Percentiles rank a stretch among this genome's conserved stretches.
Conservation (phyloP, 768 basidiomycete genomes). For the Hericium coralloides region DNA sequence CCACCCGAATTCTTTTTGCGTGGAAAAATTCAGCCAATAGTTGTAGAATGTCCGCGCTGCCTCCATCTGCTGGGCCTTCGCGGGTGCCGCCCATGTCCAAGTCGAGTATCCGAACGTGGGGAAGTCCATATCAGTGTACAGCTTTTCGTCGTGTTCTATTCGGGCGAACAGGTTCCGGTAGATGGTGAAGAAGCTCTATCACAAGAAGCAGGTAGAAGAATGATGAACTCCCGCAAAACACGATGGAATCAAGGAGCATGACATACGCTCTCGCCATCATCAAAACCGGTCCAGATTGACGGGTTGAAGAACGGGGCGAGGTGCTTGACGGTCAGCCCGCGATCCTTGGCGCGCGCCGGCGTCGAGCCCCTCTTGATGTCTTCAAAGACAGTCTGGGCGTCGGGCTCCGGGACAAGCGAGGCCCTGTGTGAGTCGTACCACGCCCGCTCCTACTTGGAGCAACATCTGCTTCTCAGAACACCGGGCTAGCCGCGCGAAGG, state of each 20-base stretch:
- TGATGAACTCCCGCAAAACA: neutral
- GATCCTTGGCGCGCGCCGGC: conserved; percentile 46
- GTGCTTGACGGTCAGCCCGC: conserved; percentile 75
- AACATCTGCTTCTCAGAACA: neutral
- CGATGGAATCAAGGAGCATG: neutral
- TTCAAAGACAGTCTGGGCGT: conserved; percentile 78
- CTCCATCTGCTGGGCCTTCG: conserved; percentile 34
- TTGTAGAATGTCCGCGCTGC: conserved; percentile 73
- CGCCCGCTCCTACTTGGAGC: conserved; percentile 66
- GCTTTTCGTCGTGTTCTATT: conserved; percentile 72
- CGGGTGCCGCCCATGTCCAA: conserved; percentile 57
- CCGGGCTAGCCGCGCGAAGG: neutral
- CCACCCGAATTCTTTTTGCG: conserved; percentile 86
- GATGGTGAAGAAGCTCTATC: conserved; percentile 81
- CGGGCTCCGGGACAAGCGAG: conserved; percentile 70
- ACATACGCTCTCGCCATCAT: conserved; percentile 53
- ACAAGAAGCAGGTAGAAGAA: neutral
- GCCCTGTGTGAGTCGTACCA: conserved; percentile 96
- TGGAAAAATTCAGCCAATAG: conserved; percentile 80
- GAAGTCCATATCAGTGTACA: conserved; percentile 36
- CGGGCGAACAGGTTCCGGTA: conserved; percentile 83
- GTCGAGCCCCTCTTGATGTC: conserved; percentile 67
- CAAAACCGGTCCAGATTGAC: conserved; percentile 54
- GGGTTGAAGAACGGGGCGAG: conserved; percentile 79
- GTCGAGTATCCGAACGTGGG: conserved; percentile 78